These are phyloP conservation scores for Pichia exigua DNA, from an alignment of 805 yeast genomes.

Conservation along the genomic window DNA sequence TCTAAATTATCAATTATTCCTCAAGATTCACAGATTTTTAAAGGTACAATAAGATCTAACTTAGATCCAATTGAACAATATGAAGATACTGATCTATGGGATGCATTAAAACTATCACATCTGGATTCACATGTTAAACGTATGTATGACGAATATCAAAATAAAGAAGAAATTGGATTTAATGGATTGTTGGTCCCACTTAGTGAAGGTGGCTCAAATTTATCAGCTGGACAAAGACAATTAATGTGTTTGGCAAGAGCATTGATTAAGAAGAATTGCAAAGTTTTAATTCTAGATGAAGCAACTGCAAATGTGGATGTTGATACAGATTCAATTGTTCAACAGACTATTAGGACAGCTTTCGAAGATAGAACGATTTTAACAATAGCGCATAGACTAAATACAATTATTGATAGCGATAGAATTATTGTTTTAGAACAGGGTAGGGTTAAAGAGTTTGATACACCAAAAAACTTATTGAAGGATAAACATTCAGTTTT, in stretches of 20 bases:
- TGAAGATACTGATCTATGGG: constrained; percentile 78
- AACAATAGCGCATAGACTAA: constrained; percentile 79
- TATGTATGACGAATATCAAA: constrained; percentile 39
- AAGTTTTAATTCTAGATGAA: constrained; percentile 68
- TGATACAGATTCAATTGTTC: constrained; percentile 70
- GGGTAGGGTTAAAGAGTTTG: constrained; percentile 72
- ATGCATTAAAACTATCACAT: constrained; percentile 69
- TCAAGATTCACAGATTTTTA: constrained; percentile 88
- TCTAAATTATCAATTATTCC: constrained; percentile 79
- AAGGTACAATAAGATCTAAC: constrained; percentile 78
- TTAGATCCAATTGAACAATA: constrained; percentile 71
- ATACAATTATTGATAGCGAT: constrained; percentile 78
- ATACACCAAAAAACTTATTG: constrained; percentile 59
- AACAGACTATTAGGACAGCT: constrained; percentile 68
- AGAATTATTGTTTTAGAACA: constrained; percentile 66
- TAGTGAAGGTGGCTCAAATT: constrained; percentile 44
- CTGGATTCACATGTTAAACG: constrained; percentile 53
- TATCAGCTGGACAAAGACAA: constrained; percentile 86
- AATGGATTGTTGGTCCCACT: constrained; percentile 23
- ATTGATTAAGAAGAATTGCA: constrained; percentile 47
- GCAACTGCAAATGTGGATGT: constrained; percentile 90
- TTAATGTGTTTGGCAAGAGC: constrained; percentile 79
- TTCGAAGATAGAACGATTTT: constrained; percentile 71
- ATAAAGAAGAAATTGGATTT: constrained; percentile 33
- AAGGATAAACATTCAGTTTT: constrained; percentile 62